These are phyloP conservation scores for Coprinellus micaceus DNA, from an alignment of 768 basidiomycete species.

Conservation along the genomic window DNA sequence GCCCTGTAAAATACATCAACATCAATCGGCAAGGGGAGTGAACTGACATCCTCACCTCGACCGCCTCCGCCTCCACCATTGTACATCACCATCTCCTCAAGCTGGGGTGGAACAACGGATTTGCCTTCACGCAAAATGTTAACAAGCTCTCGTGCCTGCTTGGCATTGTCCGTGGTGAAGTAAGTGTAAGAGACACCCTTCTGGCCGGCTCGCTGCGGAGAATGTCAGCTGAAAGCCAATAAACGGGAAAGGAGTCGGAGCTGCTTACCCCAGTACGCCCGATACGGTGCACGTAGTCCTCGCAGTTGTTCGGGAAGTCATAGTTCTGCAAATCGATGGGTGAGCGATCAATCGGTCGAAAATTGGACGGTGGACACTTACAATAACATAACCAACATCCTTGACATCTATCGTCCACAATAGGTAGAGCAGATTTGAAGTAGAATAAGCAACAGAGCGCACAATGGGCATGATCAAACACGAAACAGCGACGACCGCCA, in stretches of 20 bases:
- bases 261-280: conserved; percentile 86
- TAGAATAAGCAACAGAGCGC: conserved; percentile 30
- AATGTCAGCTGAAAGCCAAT: conserved; percentile 15
- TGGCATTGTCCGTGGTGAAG: conserved; percentile 95
- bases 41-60: too few relatives aligned
- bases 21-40: too few relatives aligned
- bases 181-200: conserved; percentile 93
- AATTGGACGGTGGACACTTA: conserved; percentile 45
- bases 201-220: conserved; percentile 76
- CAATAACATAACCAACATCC: conserved; percentile 97
- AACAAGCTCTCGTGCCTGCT: conserved; percentile 89
- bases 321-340: conserved; percentile 86
- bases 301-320: conserved; percentile 97
- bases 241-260: neutral
- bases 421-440: conserved; percentile 18
- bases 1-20: conserved; percentile 41
- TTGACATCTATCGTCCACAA: conserved; percentile 76
- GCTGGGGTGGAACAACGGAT: conserved; percentile 77
- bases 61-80: conserved; percentile 72
- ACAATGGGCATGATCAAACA: neutral
- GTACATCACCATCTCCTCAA: conserved; percentile 91
- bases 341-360: too few relatives aligned
- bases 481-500: too few relatives aligned
- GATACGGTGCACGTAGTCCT: conserved; percentile 98
- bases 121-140: conserved; percentile 85